These are phyloP conservation scores for Mentha longifolia DNA, from an alignment of 257 asterid species.

Conservation along the genomic window DNA sequence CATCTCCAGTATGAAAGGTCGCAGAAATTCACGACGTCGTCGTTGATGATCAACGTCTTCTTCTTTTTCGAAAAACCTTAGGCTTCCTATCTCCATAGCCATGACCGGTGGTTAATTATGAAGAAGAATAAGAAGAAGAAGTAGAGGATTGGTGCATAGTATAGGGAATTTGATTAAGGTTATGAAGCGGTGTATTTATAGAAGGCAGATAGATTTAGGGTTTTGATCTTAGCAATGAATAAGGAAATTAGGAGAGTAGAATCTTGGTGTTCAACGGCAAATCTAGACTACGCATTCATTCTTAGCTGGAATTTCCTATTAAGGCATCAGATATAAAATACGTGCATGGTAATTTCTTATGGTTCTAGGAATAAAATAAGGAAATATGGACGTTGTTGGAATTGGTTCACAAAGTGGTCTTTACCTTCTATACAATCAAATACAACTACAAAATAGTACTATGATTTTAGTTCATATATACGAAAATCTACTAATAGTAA, in stretches of 20 bases:
- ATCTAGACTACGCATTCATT: background rate
- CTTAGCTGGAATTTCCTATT: background rate
- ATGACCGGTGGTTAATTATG: background rate
- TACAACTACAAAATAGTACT: background rate
- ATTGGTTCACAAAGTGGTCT: background rate
- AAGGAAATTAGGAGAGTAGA: background rate
- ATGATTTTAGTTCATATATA: background rate
- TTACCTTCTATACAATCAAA: background rate
- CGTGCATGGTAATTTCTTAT: background rate
- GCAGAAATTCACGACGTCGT: background rate
- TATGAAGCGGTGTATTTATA: background rate
- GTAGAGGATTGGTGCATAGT: too few relatives aligned
- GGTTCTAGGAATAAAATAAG: background rate
- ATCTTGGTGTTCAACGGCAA: background rate
- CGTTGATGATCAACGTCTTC: background rate
- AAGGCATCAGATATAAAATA: background rate
- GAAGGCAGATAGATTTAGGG: background rate
- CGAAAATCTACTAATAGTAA: too few relatives aligned
- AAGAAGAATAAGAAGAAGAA: too few relatives aligned
- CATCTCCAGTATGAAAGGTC: slow-evolving; percentile 3
- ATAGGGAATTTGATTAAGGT: too few relatives aligned
- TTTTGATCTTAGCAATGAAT: background rate
- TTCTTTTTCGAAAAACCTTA: background rate
- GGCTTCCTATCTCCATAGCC: background rate
- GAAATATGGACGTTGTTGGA: background rate